These are phyloP conservation scores for Gamarada debralockiae DNA, from an alignment of 495 filamentous ascomycete species.

Conservation along the genomic window DNA sequence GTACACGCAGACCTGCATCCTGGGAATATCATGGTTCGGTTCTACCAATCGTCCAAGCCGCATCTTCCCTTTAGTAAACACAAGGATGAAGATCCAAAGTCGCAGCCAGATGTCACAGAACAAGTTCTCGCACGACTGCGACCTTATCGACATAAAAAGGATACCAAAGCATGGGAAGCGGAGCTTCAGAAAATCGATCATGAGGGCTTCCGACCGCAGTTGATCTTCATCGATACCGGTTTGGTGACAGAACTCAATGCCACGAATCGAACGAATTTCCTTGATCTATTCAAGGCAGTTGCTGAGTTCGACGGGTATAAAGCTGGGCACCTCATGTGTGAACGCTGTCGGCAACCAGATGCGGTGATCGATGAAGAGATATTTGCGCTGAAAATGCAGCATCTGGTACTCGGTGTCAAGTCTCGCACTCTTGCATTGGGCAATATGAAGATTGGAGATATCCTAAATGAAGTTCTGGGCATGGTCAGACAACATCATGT, in stretches of 20 bases:
- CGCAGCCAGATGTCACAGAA: constrained; percentile 78
- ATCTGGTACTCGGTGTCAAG: constrained; percentile 87
- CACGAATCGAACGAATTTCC: constrained; percentile 82
- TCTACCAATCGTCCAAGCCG: constrained; percentile 79
- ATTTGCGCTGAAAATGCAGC: constrained; percentile 95
- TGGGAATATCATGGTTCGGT: constrained; percentile 99
- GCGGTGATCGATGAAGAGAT: constrained; percentile 83
- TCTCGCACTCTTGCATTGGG: constrained; percentile 86
- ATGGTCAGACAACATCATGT: constrained; percentile 97
- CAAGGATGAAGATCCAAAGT: constrained; percentile 45
- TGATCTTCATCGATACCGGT: constrained; percentile 97
- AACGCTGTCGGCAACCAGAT: constrained; percentile 86
- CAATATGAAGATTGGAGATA: constrained; percentile 94
- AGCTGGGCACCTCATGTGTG: constrained; percentile 93
- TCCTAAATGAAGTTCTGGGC: constrained; percentile 79
- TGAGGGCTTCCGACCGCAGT: constrained; percentile 89
- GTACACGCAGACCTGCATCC: constrained; percentile 98
- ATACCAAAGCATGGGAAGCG: constrained; percentile 58
- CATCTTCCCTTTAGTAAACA: constrained; percentile 49
- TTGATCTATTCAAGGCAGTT: constrained; percentile 92
- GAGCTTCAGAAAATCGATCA: constrained; percentile 75
- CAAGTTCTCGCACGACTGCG: constrained; percentile 74
- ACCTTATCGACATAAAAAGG: constrained; percentile 60
- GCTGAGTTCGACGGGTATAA: constrained; percentile 97
- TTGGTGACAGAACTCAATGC: constrained; percentile 92